Conservation (phyloP, 83 land plant genomes). For the Thuja plicata region DNA sequence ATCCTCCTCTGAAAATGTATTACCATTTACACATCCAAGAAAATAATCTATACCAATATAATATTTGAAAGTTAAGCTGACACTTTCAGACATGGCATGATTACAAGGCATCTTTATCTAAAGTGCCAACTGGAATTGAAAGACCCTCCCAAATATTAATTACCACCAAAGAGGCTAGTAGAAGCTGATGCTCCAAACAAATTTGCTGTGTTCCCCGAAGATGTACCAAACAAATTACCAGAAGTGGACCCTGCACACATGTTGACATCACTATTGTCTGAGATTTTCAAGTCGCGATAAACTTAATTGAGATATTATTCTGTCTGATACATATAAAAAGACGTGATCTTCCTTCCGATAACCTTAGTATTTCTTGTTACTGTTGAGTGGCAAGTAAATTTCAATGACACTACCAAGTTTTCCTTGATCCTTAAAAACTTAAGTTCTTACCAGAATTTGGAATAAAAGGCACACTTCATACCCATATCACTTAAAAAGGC, state of each 20-base stretch:
- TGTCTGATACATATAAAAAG: background rate
- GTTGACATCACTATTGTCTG: too few species aligned
- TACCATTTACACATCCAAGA: background rate
- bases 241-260: conserved; percentile 9
- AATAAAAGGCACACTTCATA: background rate
- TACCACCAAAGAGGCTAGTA: conserved; percentile 5
- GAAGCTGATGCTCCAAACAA: conserved; percentile 17
- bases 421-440: background rate
- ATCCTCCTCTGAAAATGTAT: background rate
- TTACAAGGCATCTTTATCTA: conserved; percentile 11
- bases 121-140: conserved; percentile 1
- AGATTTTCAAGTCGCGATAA: background rate
- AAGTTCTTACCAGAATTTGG: background rate
- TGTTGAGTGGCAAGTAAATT: background rate
- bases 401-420: background rate
- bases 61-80: background rate
- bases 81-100: background rate
- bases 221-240: conserved; percentile 9
- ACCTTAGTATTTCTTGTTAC: too few species aligned
- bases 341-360: background rate
- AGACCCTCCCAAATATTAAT: background rate
- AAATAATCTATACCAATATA: background rate
- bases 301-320: background rate
- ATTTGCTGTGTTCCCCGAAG: background rate
- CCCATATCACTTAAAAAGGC: background rate